These are phyloP conservation scores for Gastrolobium villosum DNA, from an alignment of 306 rosid genomes.

Conservation along the genomic window DNA sequence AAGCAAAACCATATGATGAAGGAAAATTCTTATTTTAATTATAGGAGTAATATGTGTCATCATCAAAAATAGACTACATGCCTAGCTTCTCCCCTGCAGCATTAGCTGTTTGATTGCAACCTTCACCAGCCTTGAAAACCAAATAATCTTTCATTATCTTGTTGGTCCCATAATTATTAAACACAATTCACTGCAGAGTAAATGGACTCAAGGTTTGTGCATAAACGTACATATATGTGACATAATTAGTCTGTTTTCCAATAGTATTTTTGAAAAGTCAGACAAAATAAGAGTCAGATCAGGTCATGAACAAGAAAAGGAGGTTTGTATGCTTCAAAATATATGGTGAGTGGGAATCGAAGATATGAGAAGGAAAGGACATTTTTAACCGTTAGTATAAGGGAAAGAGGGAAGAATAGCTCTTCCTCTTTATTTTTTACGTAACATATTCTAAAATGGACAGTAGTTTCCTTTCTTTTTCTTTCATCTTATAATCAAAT, in stretches of 20 bases:
- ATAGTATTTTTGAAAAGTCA: constrained; percentile 25
- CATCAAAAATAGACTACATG: constrained; percentile 42
- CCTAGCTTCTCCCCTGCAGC: constrained; percentile 44
- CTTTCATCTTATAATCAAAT: not conserved
- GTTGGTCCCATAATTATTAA: constrained; percentile 46
- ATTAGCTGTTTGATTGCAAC: constrained; percentile 60
- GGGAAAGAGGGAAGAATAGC: not conserved
- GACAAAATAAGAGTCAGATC: not conserved
- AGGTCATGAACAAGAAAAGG: not conserved
- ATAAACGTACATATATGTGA: not conserved
- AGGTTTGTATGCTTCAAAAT: not conserved
- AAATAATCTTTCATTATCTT: constrained; percentile 46
- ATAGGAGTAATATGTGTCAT: constrained; percentile 38
- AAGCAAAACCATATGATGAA: not conserved
- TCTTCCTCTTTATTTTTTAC: not conserved
- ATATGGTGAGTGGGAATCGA: not conserved
- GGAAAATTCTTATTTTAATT: not conserved
- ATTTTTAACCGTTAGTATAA: not conserved
- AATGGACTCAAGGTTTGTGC: constrained; percentile 13
- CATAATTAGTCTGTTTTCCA: not conserved
- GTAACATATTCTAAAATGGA: not conserved
- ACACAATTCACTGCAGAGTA: constrained; percentile 34
- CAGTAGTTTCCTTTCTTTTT: not conserved
- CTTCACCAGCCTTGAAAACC: constrained; percentile 48
- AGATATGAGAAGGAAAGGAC: not conserved